phyloP scores from a whole-genome alignment of 768 basidiomycete species.

The Boletales sp. region DNA sequence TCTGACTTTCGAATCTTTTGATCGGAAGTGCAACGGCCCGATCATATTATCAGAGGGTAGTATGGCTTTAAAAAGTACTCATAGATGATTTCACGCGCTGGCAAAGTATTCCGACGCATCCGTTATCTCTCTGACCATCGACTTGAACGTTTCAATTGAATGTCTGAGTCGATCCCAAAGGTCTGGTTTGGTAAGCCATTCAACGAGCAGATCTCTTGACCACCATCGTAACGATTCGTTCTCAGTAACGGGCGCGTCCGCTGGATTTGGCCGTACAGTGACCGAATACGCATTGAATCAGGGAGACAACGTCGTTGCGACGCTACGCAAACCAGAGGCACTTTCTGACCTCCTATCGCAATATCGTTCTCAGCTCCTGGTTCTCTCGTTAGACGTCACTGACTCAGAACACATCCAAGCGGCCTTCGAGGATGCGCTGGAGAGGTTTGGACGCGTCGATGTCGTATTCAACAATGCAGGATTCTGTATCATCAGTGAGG shows the following conservation, averaged over 20 bases:
- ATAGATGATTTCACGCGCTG: slow-evolving; percentile 1
- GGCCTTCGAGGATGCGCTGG: slow-evolving; percentile 33
- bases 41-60: too few relatives aligned
- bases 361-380: slow-evolving; percentile 33
- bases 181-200: slow-evolving; percentile 23
- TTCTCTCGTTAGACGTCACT: slow-evolving; percentile 40
- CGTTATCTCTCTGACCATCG: not conserved
- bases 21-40: too few relatives aligned
- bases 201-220: not conserved
- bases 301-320: slow-evolving; percentile 42
- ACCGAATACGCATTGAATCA: slow-evolving; percentile 32
- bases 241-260: slow-evolving; percentile 40
- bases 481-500: slow-evolving; percentile 29
- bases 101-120: not conserved
- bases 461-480: slow-evolving; percentile 46
- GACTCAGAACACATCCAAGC: slow-evolving; percentile 26
- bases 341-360: slow-evolving; percentile 27
- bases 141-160: not conserved
- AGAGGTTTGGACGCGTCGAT: slow-evolving; percentile 41
- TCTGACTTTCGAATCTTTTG: too few relatives aligned
- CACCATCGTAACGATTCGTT: not conserved
- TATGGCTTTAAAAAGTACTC: not conserved
- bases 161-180: slow-evolving; percentile 9
- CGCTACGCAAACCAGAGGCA: slow-evolving; percentile 30
- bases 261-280: slow-evolving; percentile 37